A percentile compares a stretch with the other conserved stretches of the same genome.
These are phyloP conservation scores for Saururus chinensis DNA, from an alignment of 164 flowering plant species.

Conservation along the genomic window DNA sequence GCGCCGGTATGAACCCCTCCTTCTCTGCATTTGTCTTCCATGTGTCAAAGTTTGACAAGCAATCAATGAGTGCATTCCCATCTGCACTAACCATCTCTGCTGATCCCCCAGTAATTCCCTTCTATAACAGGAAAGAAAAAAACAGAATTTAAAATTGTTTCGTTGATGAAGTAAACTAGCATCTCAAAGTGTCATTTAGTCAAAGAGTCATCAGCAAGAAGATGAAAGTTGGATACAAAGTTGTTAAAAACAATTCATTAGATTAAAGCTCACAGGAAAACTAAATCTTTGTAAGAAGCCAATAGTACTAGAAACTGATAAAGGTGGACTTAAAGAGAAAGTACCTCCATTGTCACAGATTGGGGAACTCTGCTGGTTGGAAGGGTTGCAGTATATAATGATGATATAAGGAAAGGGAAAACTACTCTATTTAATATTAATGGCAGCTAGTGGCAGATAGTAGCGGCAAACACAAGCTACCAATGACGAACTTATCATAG, in stretches of 20 bases:
- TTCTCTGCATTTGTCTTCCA: constrained; percentile 29
- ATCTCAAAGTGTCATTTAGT: neutral
- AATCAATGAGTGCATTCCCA: constrained; percentile 27
- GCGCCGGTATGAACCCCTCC: constrained; percentile 40
- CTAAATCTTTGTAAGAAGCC: neutral
- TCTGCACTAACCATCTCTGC: constrained; percentile 34
- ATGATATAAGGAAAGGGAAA: too few relatives aligned
- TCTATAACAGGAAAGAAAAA: neutral
- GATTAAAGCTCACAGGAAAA: neutral
- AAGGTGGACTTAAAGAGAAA: neutral
- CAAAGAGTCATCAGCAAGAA: neutral
- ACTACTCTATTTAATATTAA: too few relatives aligned
- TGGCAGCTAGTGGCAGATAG: too few relatives aligned
- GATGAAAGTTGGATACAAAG: neutral
- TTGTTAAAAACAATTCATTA: too few relatives aligned
- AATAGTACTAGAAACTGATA: neutral
- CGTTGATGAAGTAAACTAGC: neutral
- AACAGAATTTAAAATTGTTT: neutral
- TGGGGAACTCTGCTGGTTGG: too few relatives aligned
- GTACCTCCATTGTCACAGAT: neutral
- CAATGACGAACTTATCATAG: too few relatives aligned
- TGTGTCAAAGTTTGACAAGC: constrained; percentile 15
- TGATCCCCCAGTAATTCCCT: constrained; percentile 18
- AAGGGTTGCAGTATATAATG: too few relatives aligned
- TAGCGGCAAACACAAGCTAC: too few relatives aligned